Base-by-base conservation (phyloP, 495 filamentous ascomycete species). In the Penicillium chermesinum region DNA sequence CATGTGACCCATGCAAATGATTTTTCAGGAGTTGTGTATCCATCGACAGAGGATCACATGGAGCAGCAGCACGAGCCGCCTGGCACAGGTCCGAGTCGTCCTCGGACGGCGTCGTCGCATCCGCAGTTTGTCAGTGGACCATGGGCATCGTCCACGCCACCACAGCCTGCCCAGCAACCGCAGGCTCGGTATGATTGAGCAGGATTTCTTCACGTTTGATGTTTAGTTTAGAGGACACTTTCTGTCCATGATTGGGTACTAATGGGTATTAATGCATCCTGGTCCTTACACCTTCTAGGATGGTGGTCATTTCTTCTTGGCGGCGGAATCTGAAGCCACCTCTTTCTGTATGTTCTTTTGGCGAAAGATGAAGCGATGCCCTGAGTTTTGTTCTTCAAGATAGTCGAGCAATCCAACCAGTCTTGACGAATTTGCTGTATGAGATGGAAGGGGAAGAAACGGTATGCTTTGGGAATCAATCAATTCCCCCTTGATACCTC, bases 121-220 rank as follows among this genome's bases (percentile, higher is more conserved):
- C 35, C 54, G 3, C 57, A 56, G 13, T 63, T 61, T 37, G 44
- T 61, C n/a, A 63, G 58, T 41, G 60, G 58, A 10, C 58, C 58
- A 8, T 63, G 58, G 60, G 48, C 50, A 7, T 56, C 52, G 1
- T 48, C 47, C 5, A 52, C 48, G 8, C 54, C 54, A 8, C 57
- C 57, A 27, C 39, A 41, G 27, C 39, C 49, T 7, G 53, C 49
- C 0, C 44, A 44, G 7, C 25, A 35, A 10, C 30, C 37, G 16
- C 38, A 25, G 3, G 17, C 34, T 49, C 17, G 33, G 4, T 36
- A 44, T 22, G 9, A 17, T 8, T 34, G 22, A 18, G 25, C 5
- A 30, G 4, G 4, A 5, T 4, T 30, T 10, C 10, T 30, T 30
- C 25, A 30, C 25, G 25, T 5, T 30, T 30, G 25, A 5, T 30